phyloP scores from a whole-genome alignment of 2,329 filamentous ascomycete genomes.

The Canariomyces notabilis region DNA sequence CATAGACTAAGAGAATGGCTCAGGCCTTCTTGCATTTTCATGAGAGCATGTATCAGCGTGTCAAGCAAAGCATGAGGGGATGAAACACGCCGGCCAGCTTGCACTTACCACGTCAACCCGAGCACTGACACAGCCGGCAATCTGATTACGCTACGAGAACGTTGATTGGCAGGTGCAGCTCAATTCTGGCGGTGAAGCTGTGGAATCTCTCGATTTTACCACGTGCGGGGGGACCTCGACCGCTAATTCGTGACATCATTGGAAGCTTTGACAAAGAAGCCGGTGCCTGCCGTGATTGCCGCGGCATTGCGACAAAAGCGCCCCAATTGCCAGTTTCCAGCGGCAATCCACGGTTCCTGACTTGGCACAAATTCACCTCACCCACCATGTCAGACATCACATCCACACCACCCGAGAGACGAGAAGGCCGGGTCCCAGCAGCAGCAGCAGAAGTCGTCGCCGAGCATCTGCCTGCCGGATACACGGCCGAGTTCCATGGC shows the following conservation, averaged over 20 bases:
- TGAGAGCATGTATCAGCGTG: background rate
- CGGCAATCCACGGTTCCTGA: too few relatives aligned
- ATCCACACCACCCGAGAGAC: conserved; percentile 10
- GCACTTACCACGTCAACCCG: background rate
- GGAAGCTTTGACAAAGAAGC: conserved; percentile 1
- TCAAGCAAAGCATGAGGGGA: too few relatives aligned
- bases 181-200: background rate
- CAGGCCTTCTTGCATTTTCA: background rate
- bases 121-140: too few relatives aligned
- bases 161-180: background rate
- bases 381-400: conserved; percentile 10
- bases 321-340: too few relatives aligned
- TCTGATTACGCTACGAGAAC: background rate
- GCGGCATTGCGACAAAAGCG: too few relatives aligned
- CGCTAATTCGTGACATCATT: conserved; percentile 16
- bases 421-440: too few relatives aligned
- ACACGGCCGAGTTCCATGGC: conserved; percentile 30
- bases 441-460: conserved; percentile 31
- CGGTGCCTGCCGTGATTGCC: conserved; percentile 3
- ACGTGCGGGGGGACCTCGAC: background rate
- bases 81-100: background rate
- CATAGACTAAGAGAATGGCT: background rate
- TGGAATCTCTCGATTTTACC: background rate
- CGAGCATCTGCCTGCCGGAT: conserved; percentile 32
- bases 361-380: too few relatives aligned